Evolutionary conservation across 1,139 yeast species (phyloP).

Genomic region (Sugiyamaella novakii): DNA sequence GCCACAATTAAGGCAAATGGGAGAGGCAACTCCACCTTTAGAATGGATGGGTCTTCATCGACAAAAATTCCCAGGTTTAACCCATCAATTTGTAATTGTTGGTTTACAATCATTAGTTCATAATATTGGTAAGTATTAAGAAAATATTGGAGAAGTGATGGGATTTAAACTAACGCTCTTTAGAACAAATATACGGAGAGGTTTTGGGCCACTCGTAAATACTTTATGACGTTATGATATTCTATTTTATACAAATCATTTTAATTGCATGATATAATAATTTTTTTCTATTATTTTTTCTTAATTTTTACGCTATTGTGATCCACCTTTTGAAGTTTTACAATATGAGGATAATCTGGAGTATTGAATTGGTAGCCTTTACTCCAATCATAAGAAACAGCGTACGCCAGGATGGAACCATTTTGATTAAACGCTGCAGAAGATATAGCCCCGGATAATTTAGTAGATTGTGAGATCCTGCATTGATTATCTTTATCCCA

Average conservation of each 20-base stretch:
- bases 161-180: conserved; percentile 5
- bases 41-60: conserved; percentile 98
- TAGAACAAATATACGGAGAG: conserved; percentile 18
- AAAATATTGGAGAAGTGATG: neutral
- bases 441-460: conserved; percentile 71
- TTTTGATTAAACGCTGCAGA: conserved; percentile 77
- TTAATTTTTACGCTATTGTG: too few relatives aligned
- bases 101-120: conserved; percentile 72
- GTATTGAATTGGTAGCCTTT: conserved; percentile 78
- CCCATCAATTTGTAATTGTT: conserved; percentile 77
- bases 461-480: conserved; percentile 78
- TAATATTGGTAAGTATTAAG: conserved; percentile 19
- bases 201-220: conserved; percentile 17
- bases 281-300: too few relatives aligned
- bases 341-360: too few relatives aligned
- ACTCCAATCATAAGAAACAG: conserved; percentile 92
- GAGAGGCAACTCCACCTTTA: conserved; percentile 95
- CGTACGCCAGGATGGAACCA: conserved; percentile 89
- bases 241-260: too few relatives aligned
- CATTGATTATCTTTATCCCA: conserved; percentile 97
- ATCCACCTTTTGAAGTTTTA: too few relatives aligned
- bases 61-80: conserved; percentile 76
- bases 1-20: conserved; percentile 86
- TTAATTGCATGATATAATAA: too few relatives aligned
- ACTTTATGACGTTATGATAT: conserved; percentile 8